phyloP scores from a whole-genome alignment of 2,329 filamentous ascomycete species.

The Neocucurbitaria cava region DNA sequence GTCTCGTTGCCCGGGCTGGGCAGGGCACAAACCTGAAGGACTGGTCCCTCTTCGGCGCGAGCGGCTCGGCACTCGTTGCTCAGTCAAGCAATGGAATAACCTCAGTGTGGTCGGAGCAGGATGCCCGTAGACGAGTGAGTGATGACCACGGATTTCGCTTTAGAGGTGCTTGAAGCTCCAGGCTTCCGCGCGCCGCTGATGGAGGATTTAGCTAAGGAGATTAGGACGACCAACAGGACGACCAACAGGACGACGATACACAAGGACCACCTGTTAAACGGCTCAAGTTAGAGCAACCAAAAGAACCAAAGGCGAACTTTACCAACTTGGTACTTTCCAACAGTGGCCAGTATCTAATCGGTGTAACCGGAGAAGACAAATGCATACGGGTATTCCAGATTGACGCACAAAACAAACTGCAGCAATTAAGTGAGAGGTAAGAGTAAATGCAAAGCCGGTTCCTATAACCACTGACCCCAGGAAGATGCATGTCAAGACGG shows the following conservation, averaged over 20 bases:
- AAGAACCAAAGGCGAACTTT: slow-evolving; percentile 64
- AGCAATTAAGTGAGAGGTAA: slow-evolving; percentile 76
- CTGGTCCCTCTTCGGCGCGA: slow-evolving; percentile 73
- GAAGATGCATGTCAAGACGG: slow-evolving; percentile 85
- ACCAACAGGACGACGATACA: slow-evolving; percentile 26
- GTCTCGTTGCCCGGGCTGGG: slow-evolving; percentile 38
- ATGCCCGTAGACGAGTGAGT: slow-evolving; percentile 34
- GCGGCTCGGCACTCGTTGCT: slow-evolving; percentile 72
- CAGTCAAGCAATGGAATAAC: slow-evolving; percentile 39
- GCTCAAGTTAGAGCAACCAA: slow-evolving; percentile 47
- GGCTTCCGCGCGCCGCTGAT: background rate
- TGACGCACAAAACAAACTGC: slow-evolving; percentile 65
- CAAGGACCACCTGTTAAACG: slow-evolving; percentile 51
- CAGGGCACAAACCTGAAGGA: slow-evolving; percentile 15
- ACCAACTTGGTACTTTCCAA: slow-evolving; percentile 70
- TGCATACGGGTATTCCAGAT: slow-evolving; percentile 81
- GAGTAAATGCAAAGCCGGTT: background rate
- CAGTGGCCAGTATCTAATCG: slow-evolving; percentile 73
- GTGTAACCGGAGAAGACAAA: slow-evolving; percentile 91
- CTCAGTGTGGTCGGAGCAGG: slow-evolving; percentile 38
- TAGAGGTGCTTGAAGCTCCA: background rate
- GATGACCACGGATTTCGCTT: background rate
- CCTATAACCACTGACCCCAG: slow-evolving; percentile 15
- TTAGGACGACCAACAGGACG: slow-evolving; percentile 27
- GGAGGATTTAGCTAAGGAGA: slow-evolving; percentile 16